Evolutionary conservation across 352 stramenopile species (phyloP), one percentile per base, ranked within the genome.

Genomic region (Peronospora belbahrii): DNA sequence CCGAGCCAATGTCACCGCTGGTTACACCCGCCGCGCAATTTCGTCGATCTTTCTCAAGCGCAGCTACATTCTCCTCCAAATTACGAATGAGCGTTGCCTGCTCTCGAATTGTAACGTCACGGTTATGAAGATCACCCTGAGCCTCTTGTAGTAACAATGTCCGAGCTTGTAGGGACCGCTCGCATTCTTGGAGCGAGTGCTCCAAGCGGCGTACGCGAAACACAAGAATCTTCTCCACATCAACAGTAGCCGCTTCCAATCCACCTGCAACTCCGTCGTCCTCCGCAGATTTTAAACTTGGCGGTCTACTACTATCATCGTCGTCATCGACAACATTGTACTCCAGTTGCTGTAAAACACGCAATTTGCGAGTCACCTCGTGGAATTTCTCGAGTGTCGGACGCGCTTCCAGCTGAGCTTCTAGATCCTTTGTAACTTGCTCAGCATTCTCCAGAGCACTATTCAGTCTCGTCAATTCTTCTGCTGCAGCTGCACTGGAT

Each of bases 341-440:
- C 43, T 97, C 92, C 6, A 98, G 62, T 36, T 95, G 80, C 59
- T 97, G 92, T 28, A 98, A 52, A 32, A 98, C 80, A n/a, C 75
- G 78, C 5, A 98, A 52, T 45, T 98, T 84, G 23, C 83, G 74
- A 14, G 86, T 71, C 56, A 97, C 83, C 5, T 90, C 85, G 13
- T 96, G 80, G 24, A 91, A 81, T 22, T 80, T 76, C 34, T 94
- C 75, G 44, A 91, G 64, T 4, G 83, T 96, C 18, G 93, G 93
- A 1, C 85, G 75, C n/a, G 58, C 48, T 4, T 56, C 51, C 5
- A 89, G 37, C 14, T 83, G 57, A 6, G 38, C 30, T 14, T 62
- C 51, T 11, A 84, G 44, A 27, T 81, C 56, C 7, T 76, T 64
- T 6, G 56, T 51, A 0, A 25, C 30, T 24, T 55, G 48, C 14